phyloP scores from a whole-genome alignment of 192 early-diverging fungal species.

The Gaertneriomyces sp. region DNA sequence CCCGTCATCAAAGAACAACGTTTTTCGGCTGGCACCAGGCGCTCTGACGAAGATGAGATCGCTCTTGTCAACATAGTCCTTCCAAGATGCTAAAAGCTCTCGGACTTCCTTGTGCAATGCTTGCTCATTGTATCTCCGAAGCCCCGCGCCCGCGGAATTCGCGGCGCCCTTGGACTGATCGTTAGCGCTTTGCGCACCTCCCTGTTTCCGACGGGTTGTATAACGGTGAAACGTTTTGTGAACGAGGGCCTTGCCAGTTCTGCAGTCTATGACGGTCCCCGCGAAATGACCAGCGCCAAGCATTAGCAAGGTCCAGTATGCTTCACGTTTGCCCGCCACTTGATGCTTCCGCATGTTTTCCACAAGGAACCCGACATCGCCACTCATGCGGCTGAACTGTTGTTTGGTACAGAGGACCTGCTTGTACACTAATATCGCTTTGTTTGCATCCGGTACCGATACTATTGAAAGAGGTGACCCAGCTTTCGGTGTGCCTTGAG shows the following conservation, averaged over 20 bases:
- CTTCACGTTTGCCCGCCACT: slow-evolving; percentile 2
- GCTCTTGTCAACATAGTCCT: slow-evolving; percentile 52
- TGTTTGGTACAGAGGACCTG: slow-evolving; percentile 26
- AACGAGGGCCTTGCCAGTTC: slow-evolving; percentile 53
- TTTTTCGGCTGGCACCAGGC: slow-evolving; percentile 33
- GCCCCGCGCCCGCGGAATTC: slow-evolving; percentile 82
- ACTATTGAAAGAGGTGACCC: neutral
- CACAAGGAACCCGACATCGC: neutral
- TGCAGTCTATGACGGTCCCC: slow-evolving; percentile 76
- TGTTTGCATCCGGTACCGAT: slow-evolving; percentile 17
- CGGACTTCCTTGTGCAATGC: slow-evolving; percentile 77
- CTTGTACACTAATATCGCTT: slow-evolving; percentile 37
- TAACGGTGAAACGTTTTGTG: slow-evolving; percentile 97
- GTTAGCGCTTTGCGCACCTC: slow-evolving; percentile 80
- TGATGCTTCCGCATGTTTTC: neutral
- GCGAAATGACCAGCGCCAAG: slow-evolving; percentile 84
- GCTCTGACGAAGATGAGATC: slow-evolving; percentile 76
- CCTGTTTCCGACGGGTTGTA: slow-evolving; percentile 93
- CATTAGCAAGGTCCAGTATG: slow-evolving; percentile 75
- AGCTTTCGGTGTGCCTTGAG: neutral
- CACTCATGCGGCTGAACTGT: neutral
- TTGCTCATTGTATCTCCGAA: slow-evolving; percentile 88
- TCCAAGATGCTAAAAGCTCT: slow-evolving; percentile 71
- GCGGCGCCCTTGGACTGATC: slow-evolving; percentile 78
- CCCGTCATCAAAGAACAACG: slow-evolving; percentile 38